Evolutionary conservation across 768 basidiomycete genomes (phyloP).

Genomic region (Favolaschia claudopus): DNA sequence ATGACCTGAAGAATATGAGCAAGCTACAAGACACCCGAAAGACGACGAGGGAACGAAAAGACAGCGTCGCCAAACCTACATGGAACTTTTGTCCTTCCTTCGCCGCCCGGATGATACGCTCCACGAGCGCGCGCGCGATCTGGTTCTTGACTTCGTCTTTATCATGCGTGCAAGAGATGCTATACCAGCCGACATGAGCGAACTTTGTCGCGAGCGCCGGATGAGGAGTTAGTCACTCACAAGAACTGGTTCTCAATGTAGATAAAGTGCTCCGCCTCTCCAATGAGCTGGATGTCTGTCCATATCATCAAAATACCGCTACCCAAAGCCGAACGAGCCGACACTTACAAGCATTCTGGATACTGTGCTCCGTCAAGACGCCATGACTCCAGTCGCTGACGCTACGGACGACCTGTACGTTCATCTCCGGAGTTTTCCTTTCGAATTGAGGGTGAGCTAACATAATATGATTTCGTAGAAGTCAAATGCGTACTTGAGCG

Average conservation of each 20-base stretch:
- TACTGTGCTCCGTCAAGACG: slow-evolving; percentile 86
- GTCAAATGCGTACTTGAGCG: too few species aligned
- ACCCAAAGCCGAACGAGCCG: background rate
- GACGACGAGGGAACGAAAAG: background rate
- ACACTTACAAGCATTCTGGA: slow-evolving; percentile 89
- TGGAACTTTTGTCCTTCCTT: slow-evolving; percentile 76
- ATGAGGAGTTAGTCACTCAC: slow-evolving; percentile 49
- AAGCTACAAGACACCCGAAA: too few species aligned
- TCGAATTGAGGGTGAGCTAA: too few species aligned
- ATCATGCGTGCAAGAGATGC: slow-evolving; percentile 76
- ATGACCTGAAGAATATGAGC: slow-evolving; percentile 62
- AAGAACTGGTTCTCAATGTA: slow-evolving; percentile 97
- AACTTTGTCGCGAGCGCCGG: too few species aligned
- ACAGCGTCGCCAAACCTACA: slow-evolving; percentile 42
- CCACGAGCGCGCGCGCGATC: slow-evolving; percentile 84
- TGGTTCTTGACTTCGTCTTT: slow-evolving; percentile 79
- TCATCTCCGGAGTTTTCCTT: slow-evolving; percentile 58
- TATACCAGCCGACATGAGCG: slow-evolving; percentile 36
- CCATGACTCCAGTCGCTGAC: slow-evolving; percentile 96
- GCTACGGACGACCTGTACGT: slow-evolving; percentile 84
- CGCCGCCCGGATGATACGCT: slow-evolving; percentile 87
- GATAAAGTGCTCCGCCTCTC: slow-evolving; percentile 86
- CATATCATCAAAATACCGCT: background rate
- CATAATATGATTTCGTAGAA: too few species aligned
- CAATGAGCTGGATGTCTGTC: slow-evolving; percentile 81